Conservation (phyloP, 345 rosid species). For the Dovyalis caffra region DNA sequence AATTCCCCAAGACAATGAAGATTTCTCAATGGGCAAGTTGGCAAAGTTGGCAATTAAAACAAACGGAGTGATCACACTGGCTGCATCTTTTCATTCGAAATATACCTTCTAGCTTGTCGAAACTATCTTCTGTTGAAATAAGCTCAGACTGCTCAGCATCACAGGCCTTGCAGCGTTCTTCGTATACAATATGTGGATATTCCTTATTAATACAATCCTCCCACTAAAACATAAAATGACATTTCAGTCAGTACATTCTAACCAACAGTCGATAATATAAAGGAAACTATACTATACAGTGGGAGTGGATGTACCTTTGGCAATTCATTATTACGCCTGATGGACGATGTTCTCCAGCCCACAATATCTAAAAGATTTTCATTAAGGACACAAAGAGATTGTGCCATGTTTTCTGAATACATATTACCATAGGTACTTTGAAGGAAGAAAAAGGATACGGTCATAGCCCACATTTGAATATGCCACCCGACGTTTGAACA, state of each 20-base stretch:
- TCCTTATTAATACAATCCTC: conserved; percentile 60
- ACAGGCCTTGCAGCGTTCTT: conserved; percentile 81
- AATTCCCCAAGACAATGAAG: background rate
- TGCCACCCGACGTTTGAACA: conserved; percentile 76
- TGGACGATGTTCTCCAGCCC: conserved; percentile 97
- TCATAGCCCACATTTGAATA: conserved; percentile 90
- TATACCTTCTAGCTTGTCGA: conserved; percentile 80
- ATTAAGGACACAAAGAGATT: conserved; percentile 40
- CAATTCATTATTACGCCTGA: conserved; percentile 72
- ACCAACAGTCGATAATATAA: background rate
- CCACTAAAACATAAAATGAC: conserved; percentile 49
- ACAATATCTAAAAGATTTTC: conserved; percentile 61
- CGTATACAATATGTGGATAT: conserved; percentile 86
- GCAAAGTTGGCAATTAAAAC: background rate
- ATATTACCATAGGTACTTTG: background rate
- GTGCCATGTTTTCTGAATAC: background rate
- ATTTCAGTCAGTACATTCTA: conserved; percentile 1
- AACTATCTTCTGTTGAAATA: conserved; percentile 37
- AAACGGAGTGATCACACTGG: background rate
- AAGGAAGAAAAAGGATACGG: conserved; percentile 59
- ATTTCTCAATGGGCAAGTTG: background rate
- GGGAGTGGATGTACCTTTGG: conserved; percentile 57
- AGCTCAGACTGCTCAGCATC: conserved; percentile 43
- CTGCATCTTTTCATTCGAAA: conserved; percentile 4
- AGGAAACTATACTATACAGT: conserved; percentile 1